phyloP scores from a whole-genome alignment of 768 basidiomycete genomes.

The Psilocybe cyanescens region DNA sequence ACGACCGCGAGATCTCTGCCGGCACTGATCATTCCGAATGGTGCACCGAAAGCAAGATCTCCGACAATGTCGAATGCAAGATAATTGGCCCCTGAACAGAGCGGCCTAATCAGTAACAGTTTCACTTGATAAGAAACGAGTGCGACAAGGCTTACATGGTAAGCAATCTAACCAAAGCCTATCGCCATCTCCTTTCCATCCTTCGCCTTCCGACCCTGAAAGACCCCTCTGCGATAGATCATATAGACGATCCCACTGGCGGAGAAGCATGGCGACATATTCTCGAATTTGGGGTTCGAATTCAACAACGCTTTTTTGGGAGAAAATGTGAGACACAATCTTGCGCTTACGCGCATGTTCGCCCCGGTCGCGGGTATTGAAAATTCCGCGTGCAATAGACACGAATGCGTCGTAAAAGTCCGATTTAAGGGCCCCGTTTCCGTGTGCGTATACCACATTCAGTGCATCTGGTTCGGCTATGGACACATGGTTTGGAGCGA shows the following conservation, averaged over 20 bases:
- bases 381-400: conserved; percentile 71
- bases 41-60: conserved; percentile 85
- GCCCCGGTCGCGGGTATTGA: conserved; percentile 76
- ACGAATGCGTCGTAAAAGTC: conserved; percentile 84
- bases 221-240: conserved; percentile 57
- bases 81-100: conserved; percentile 50
- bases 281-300: conserved; percentile 80
- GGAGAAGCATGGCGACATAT: conserved; percentile 61
- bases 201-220: conserved; percentile 63
- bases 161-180: conserved; percentile 76
- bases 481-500: conserved; percentile 79
- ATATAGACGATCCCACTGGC: conserved; percentile 78
- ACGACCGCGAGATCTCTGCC: conserved; percentile 76
- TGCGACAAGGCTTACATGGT: conserved; percentile 57
- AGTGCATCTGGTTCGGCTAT: conserved; percentile 81
- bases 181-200: conserved; percentile 63
- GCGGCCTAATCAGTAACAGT: conserved; percentile 13
- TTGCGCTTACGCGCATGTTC: conserved; percentile 92
- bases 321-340: conserved; percentile 85
- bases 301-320: conserved; percentile 82
- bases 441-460: conserved; percentile 75
- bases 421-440: conserved; percentile 82
- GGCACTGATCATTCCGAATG: conserved; percentile 86
- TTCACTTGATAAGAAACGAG: neutral
- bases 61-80: conserved; percentile 76